Percentiles rank a stretch among this genome's conserved stretches.
These are phyloP conservation scores for Medicago ruthenica DNA, from an alignment of 306 rosid genomes.

Conservation along the genomic window DNA sequence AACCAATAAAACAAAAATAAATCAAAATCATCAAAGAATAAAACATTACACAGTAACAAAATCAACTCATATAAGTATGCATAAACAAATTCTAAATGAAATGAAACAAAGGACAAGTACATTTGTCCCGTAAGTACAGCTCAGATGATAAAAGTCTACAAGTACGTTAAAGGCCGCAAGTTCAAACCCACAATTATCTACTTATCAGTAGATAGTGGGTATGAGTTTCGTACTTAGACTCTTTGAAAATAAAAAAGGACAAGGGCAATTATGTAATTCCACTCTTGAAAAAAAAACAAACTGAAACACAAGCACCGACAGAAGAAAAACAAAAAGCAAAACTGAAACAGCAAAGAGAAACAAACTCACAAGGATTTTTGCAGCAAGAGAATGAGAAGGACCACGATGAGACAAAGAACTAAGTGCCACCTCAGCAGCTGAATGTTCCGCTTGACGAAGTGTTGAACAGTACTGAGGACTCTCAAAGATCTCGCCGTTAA, in stretches of 20 bases:
- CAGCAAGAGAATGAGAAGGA: conserved; percentile 94
- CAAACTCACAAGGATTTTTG: conserved; percentile 78
- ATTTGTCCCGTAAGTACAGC: too few species aligned
- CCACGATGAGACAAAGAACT: conserved; percentile 86
- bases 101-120: not conserved
- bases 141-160: too few species aligned
- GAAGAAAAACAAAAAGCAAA: conserved; percentile 24
- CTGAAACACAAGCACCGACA: conserved; percentile 40
- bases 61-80: not conserved
- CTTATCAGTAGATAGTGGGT: too few species aligned
- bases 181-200: too few species aligned
- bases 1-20: conserved; percentile 6
- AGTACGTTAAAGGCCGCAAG: too few species aligned
- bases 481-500: conserved; percentile 94
- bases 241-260: not conserved
- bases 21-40: not conserved
- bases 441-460: conserved; percentile 98
- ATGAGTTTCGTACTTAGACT: too few species aligned
- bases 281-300: too few species aligned
- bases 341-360: not conserved
- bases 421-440: conserved; percentile 99
- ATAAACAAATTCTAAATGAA: not conserved
- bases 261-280: conserved; percentile 59
- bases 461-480: conserved; percentile 87
- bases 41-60: conserved; percentile 3